phyloP scores from a whole-genome alignment of 352 stramenopile genomes.

The Phytophthora agathidicida region DNA sequence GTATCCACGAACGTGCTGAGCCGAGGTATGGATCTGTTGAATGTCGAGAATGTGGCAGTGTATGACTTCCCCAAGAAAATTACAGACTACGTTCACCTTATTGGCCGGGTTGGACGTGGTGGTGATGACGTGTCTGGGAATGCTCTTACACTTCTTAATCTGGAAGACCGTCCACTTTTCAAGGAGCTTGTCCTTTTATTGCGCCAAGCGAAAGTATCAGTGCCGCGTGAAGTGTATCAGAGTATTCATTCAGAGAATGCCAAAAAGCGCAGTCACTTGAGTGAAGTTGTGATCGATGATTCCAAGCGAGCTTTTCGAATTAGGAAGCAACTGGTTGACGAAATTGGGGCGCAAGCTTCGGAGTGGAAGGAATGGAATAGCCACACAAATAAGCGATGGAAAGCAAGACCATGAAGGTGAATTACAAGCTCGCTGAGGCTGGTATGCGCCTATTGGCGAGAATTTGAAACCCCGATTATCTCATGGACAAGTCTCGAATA shows the following conservation, averaged over 20 bases:
- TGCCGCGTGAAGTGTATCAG: conserved; percentile 56
- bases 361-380: conserved; percentile 49
- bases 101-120: conserved; percentile 55
- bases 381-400: conserved; percentile 29
- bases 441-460: background rate
- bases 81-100: conserved; percentile 70
- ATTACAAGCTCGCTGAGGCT: too few relatives aligned
- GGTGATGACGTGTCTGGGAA: conserved; percentile 20
- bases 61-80: conserved; percentile 72
- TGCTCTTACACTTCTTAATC: conserved; percentile 56
- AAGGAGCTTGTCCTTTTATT: conserved; percentile 44
- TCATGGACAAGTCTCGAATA: too few relatives aligned
- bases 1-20: conserved; percentile 78
- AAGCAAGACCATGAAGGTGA: conserved; percentile 1
- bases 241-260: conserved; percentile 31
- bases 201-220: conserved; percentile 26
- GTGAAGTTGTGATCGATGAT: conserved; percentile 38
- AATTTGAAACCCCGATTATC: conserved; percentile 5
- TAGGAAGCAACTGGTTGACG: conserved; percentile 25
- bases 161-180: conserved; percentile 46
- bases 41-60: conserved; percentile 71
- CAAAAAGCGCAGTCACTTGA: conserved; percentile 15
- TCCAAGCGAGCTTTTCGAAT: conserved; percentile 57
- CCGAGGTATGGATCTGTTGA: conserved; percentile 71
- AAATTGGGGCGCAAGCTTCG: conserved; percentile 7